Percentiles rank a stretch among this genome's conserved stretches.
These are phyloP conservation scores for Oryza brachyantha DNA, from an alignment of 176 grass and related monocot species.

Conservation along the genomic window DNA sequence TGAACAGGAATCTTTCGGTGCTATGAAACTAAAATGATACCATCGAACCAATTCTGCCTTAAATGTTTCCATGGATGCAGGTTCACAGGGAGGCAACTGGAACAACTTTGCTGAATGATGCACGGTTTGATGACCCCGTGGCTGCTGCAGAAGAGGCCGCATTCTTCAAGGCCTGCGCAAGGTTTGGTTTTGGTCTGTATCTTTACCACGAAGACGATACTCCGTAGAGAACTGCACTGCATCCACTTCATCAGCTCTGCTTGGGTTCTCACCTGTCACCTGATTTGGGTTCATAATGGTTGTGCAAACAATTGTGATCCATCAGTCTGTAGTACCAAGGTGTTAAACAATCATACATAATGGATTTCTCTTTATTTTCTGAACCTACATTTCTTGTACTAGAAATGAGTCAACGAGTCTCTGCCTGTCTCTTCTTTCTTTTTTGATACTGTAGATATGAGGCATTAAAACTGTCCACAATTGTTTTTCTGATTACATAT, in stretches of 20 bases:
- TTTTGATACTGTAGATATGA: no score
- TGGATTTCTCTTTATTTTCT: not conserved
- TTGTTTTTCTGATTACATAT: no score
- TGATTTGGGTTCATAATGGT: not conserved
- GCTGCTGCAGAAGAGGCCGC: slow-evolving; percentile 54
- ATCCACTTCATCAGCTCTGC: no score
- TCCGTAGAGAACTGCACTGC: slow-evolving; percentile 16
- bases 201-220: slow-evolving; percentile 60
- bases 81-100: slow-evolving; percentile 62
- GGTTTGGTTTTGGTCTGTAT: slow-evolving; percentile 59
- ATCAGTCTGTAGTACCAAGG: not conserved
- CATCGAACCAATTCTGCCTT: not conserved
- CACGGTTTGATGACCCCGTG: slow-evolving; percentile 47
- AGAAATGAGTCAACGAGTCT: not conserved
- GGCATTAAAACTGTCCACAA: no score
- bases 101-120: slow-evolving; percentile 55
- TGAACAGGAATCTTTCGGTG: not conserved
- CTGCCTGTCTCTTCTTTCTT: not conserved
- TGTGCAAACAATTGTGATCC: not conserved
- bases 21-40: not conserved
- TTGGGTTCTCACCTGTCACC: not conserved
- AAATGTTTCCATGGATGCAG: slow-evolving; percentile 20
- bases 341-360: not conserved
- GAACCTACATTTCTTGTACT: not conserved
- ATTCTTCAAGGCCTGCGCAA: slow-evolving; percentile 65